phyloP scores from a whole-genome alignment of 2,329 filamentous ascomycete species.

The Ophiosphaerella narmari region DNA sequence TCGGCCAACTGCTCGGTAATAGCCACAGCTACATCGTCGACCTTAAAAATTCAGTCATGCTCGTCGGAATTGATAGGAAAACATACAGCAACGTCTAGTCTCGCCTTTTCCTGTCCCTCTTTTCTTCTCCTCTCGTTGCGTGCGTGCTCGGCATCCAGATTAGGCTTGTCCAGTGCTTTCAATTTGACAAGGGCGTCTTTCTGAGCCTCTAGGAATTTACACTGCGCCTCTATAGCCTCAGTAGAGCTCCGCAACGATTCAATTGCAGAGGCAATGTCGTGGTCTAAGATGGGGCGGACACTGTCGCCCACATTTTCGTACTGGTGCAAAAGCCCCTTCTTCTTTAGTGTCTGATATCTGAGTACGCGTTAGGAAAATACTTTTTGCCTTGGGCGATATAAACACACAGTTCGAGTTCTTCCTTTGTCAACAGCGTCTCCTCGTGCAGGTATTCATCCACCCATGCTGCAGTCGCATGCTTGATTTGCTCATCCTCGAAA shows the following conservation, averaged over 20 bases:
- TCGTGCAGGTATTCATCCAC: constrained; percentile 54
- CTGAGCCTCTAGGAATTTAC: constrained; percentile 64
- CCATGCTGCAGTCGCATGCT: constrained; percentile 49
- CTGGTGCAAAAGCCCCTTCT: constrained; percentile 38
- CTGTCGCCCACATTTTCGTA: constrained; percentile 36
- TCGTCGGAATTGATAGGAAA: background rate
- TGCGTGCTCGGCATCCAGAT: constrained; percentile 45
- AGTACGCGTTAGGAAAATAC: background rate
- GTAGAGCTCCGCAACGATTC: constrained; percentile 69
- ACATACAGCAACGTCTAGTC: constrained; percentile 47
- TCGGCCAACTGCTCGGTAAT: constrained; percentile 43
- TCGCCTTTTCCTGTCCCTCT: constrained; percentile 47
- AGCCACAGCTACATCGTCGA: constrained; percentile 36
- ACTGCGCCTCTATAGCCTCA: constrained; percentile 66
- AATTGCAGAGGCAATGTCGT: constrained; percentile 65
- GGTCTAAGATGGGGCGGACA: constrained; percentile 58
- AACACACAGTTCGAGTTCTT: constrained; percentile 55
- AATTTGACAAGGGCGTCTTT: constrained; percentile 63
- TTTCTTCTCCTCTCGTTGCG: constrained; percentile 45
- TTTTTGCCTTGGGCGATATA: background rate
- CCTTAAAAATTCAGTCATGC: constrained; percentile 15
- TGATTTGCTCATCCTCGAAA: constrained; percentile 51
- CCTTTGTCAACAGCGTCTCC: constrained; percentile 53
- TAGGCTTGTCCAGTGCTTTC: constrained; percentile 53
- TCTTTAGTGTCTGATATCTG: constrained; percentile 41